Evolutionary conservation across 305 asterid species (phyloP).

Genomic region (Plantago lanceolata): DNA sequence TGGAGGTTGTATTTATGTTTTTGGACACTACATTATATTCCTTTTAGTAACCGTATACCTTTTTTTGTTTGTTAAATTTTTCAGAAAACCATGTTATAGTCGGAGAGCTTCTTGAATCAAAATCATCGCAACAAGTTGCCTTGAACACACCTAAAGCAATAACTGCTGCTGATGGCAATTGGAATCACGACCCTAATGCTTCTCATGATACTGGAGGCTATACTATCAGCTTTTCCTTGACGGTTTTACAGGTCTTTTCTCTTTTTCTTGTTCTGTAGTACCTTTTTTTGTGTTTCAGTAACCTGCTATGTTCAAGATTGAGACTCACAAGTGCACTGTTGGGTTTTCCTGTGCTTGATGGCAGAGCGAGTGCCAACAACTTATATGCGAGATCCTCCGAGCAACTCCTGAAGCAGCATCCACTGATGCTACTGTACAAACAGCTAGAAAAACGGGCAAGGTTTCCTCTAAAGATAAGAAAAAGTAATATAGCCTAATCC

Average conservation of each 20-base stretch:
- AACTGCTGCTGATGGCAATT: constrained; percentile 62
- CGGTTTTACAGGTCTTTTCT: constrained; percentile 77
- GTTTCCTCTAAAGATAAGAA: constrained; percentile 87
- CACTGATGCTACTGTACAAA: constrained; percentile 96
- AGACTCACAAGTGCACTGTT: constrained; percentile 13
- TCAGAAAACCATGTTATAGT: constrained; percentile 97
- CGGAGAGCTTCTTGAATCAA: constrained; percentile 94
- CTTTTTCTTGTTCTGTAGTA: constrained; percentile 26
- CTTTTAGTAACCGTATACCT: background rate
- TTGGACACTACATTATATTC: constrained; percentile 16
- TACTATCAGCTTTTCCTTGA: constrained; percentile 81
- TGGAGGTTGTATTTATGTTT: constrained; percentile 17
- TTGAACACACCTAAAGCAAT: constrained; percentile 79
- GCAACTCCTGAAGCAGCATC: constrained; percentile 99
- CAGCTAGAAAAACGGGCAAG: constrained; percentile 95
- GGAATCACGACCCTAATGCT: constrained; percentile 85
- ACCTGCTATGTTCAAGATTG: constrained; percentile 18
- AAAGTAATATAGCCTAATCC: constrained; percentile 35
- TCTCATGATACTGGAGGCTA: constrained; percentile 91
- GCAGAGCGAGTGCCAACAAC: constrained; percentile 99
- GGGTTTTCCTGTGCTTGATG: constrained; percentile 27
- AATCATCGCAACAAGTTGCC: constrained; percentile 75
- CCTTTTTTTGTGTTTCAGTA: constrained; percentile 24
- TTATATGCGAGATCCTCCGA: constrained; percentile 95
- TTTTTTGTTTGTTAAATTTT: constrained; percentile 23